Base-by-base conservation (phyloP, 2,329 filamentous ascomycete genomes). In the Aspergillus amoenus region DNA sequence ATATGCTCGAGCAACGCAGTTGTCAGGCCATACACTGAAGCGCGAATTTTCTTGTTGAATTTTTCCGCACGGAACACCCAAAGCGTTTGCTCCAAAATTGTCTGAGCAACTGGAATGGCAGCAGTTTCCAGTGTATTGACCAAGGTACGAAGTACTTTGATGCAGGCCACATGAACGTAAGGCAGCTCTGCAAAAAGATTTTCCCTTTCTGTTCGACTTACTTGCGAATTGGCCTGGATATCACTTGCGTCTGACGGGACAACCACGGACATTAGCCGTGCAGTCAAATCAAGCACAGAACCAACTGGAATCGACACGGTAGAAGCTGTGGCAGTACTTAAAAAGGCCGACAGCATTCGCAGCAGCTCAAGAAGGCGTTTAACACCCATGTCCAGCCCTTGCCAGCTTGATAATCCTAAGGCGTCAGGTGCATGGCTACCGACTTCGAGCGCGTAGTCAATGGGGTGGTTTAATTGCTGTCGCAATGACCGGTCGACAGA, bases 181-280 rank as follows among this genome's bases (percentile, higher is more conserved):
- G 93, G 90, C 11, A 97, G 80, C 17, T 84, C 79, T 46, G 82
- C 78, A 84, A 89, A 93, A 3, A 97, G 80, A 44, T 87, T 84
- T 52, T 96, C 91, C 59, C 88, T 88, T 73, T 97, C 93, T 49
- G 95, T 90, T 59, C 88, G 84, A 32, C 86, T 82, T 61, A 94
- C 84, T 61, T 90, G 88, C 7, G 86, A 80, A 64, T 92, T 93
- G 58, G 87, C 79, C 59, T 87, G 84, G n/a, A 85, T 77, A 24
- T 68, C 59, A 71, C 76, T 69, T 68, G 80, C 62, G 48, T 74
- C 64, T 66, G 80, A 55, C 63, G 84, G 72, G 72, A 84, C 62
- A 70, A 82, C 71, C 44, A 95, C 81, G 17, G 88, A 85, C 37
- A 90, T 83, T 27, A 96, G 75, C 44, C 93, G 82, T 13, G 84